Base-by-base conservation (phyloP, 2,329 filamentous ascomycete species). In the Penicillium sp. region DNA sequence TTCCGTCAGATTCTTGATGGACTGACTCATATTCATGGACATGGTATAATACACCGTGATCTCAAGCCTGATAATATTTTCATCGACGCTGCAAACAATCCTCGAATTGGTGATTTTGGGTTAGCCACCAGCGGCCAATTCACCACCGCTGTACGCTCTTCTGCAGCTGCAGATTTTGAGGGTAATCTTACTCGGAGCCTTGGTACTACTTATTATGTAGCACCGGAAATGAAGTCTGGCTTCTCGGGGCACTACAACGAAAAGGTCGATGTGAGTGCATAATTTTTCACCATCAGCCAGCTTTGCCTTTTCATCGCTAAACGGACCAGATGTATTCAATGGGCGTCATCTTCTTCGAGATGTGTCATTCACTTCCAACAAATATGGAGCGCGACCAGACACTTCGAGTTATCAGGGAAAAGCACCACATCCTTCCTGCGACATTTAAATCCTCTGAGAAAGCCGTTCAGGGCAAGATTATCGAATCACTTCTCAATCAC, bases 1-100 rank as follows among this genome's bases (percentile, higher is more conserved):
- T 93, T 98, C 67, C 88, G 94, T 35, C 94, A 98, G 71, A 89
- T 98, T 11, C 81, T 98, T 5, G 93, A 98, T 76, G 95, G 94
- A 0, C 79, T 99, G 46, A 89, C 88, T 15, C 92, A 98, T 74
- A 95, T 99, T 48, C 95, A 99, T 75, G 86, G 89, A 11, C 85
- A 94, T 62, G 93, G 91, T 54, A 96, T 99, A 67, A 95, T 98
- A 15, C 95, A 99, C 75, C 90, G 95, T 8, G 95, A 99, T 75
- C 83, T 99, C 30, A 99, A 99, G 74, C 95, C 95, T 0, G 95
- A 98, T 73, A 99, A 99, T 67, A 90, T 99, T 31, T 99, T 99
- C 78, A 96, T 99, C 67, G 94, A 98, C 71, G 88, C 90, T 7
- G 86, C 90, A 3, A 92, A 93, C 66, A 95, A 96, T 69, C 93